Conservation (phyloP, 495 filamentous ascomycete species). For the Penicillium robsamsonii region DNA sequence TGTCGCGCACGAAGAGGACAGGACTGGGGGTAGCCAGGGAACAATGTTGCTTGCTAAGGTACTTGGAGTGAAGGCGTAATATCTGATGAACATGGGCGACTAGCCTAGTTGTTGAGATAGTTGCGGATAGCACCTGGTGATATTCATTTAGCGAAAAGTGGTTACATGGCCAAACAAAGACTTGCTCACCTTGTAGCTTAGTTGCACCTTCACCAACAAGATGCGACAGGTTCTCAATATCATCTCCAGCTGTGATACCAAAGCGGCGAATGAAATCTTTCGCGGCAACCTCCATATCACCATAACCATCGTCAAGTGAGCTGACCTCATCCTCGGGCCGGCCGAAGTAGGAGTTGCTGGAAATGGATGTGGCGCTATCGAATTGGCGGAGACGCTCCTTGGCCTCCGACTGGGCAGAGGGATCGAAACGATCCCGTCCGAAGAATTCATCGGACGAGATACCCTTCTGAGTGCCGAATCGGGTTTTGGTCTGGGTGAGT, state of each 20-base stretch:
- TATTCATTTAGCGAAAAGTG: constrained; percentile 11
- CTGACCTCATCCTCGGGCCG: constrained; percentile 70
- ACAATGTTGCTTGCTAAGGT: constrained; percentile 29
- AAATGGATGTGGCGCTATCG: constrained; percentile 88
- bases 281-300: constrained; percentile 85
- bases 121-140: constrained; percentile 66
- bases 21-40: constrained; percentile 3
- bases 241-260: constrained; percentile 90
- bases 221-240: constrained; percentile 82
- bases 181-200: constrained; percentile 66
- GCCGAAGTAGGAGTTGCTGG: constrained; percentile 95
- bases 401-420: constrained; percentile 76
- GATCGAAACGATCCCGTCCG: constrained; percentile 81
- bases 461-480: constrained; percentile 86
- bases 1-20: constrained; percentile 22
- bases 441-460: constrained; percentile 99
- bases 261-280: constrained; percentile 94
- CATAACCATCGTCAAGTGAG: constrained; percentile 66
- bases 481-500: constrained; percentile 32
- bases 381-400: constrained; percentile 85
- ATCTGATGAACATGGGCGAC: constrained; percentile 10
- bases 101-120: constrained; percentile 69
- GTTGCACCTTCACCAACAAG: constrained; percentile 81
- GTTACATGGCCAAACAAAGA: constrained; percentile 1
- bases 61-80: constrained; percentile 18